A percentile compares a stretch with the other conserved stretches of the same genome.
phyloP scores from a whole-genome alignment of 352 stramenopile species.

The Pythium plurisporium region DNA sequence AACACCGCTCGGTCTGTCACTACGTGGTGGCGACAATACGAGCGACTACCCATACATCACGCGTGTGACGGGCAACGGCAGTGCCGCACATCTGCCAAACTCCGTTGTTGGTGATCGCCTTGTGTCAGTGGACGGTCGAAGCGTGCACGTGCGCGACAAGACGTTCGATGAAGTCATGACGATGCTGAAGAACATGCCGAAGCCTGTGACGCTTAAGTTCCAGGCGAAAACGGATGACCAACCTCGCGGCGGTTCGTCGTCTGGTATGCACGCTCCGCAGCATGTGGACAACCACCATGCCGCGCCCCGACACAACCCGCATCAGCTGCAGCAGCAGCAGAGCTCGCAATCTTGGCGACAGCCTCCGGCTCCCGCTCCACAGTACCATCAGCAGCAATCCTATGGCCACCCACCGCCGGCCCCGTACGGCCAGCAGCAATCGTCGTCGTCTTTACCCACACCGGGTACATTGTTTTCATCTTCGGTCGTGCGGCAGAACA shows the following conservation, averaged over 20 bases:
- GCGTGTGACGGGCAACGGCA: conserved; percentile 76
- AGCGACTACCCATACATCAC: conserved; percentile 87
- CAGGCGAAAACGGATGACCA: conserved; percentile 39
- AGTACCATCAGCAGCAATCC: conserved; percentile 12
- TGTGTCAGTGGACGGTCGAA: conserved; percentile 76
- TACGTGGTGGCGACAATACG: conserved; percentile 61
- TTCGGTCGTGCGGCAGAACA: conserved; percentile 31
- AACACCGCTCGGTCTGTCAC: conserved; percentile 65
- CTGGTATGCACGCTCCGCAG: conserved; percentile 5
- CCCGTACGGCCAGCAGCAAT: conserved; percentile 1
- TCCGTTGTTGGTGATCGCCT: conserved; percentile 72
- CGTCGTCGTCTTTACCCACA: conserved; percentile 14
- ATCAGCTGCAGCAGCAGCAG: conserved; percentile 27
- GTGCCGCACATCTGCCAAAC: conserved; percentile 70
- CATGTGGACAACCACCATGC: background rate
- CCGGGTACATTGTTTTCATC: conserved; percentile 17
- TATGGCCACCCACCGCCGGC: background rate
- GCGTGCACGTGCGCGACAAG: conserved; percentile 74
- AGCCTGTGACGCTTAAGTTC: conserved; percentile 83
- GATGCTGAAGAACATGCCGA: conserved; percentile 85
- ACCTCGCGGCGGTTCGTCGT: conserved; percentile 7
- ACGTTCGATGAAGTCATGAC: conserved; percentile 86
- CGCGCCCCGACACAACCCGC: background rate
- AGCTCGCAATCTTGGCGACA: conserved; percentile 69
- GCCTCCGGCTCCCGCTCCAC: conserved; percentile 21